Evolutionary conservation across 2,329 filamentous ascomycete species (phyloP).

Genomic region (Arthrobotrys musiformis): DNA sequence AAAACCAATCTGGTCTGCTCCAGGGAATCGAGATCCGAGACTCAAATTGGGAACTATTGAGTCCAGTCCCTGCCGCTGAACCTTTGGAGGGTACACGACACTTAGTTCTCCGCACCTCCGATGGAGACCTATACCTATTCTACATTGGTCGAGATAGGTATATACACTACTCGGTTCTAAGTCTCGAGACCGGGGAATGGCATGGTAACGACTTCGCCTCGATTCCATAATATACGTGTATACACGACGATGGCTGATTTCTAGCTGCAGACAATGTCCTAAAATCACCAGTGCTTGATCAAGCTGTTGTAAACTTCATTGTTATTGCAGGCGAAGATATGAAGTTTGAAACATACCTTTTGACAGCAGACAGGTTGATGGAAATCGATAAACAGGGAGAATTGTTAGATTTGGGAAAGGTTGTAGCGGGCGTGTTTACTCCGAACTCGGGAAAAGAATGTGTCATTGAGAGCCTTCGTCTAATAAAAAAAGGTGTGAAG

Average conservation of each 20-base stretch:
- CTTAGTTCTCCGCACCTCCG: neutral
- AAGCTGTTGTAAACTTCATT: conserved; percentile 17
- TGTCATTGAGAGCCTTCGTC: conserved; percentile 12
- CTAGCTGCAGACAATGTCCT: conserved; percentile 2
- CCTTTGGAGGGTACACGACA: conserved; percentile 12
- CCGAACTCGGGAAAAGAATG: conserved; percentile 11
- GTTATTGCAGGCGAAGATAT: conserved; percentile 13
- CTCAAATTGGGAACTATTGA: conserved; percentile 6
- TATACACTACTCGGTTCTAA: conserved; percentile 6
- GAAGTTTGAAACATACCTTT: conserved; percentile 13
- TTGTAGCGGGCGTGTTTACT: conserved; percentile 23
- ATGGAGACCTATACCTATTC: conserved; percentile 12
- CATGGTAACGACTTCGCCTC: conserved; percentile 14
- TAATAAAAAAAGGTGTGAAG: conserved; percentile 18
- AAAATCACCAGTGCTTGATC: conserved; percentile 1
- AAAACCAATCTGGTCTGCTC: conserved; percentile 12
- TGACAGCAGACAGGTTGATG: conserved; percentile 10
- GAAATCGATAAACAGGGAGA: conserved; percentile 21
- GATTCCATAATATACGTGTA: neutral
- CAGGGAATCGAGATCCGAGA: conserved; percentile 14
- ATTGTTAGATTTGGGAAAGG: conserved; percentile 13
- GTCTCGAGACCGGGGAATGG: neutral
- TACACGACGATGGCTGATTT: conserved; percentile 23
- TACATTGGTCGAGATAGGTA: conserved; percentile 18
- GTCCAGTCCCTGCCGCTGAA: neutral